These are phyloP conservation scores for Coleophoma cylindrospora DNA, from an alignment of 2,329 filamentous ascomycete species.

Conservation along the genomic window DNA sequence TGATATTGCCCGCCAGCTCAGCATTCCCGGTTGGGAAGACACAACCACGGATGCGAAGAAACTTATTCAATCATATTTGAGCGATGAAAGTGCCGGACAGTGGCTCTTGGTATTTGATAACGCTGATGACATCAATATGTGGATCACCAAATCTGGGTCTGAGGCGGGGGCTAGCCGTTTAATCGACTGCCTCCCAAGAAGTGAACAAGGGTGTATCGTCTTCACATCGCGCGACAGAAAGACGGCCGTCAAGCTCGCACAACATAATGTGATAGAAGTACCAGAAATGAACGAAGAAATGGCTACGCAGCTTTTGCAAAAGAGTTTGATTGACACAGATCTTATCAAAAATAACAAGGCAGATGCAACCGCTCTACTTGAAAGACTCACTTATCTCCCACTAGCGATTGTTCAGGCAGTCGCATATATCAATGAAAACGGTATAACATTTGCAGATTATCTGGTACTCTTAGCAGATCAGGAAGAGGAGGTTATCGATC, in stretches of 20 bases:
- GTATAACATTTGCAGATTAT: background rate
- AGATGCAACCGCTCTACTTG: background rate
- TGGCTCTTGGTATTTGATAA: constrained; percentile 32
- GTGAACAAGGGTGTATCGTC: background rate
- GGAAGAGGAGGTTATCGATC: constrained; percentile 1
- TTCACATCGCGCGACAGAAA: constrained; percentile 2
- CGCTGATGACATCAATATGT: constrained; percentile 21
- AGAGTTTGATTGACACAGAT: constrained; percentile 7
- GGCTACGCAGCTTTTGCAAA: background rate
- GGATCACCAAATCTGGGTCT: background rate
- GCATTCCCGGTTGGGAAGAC: background rate
- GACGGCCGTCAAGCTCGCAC: background rate
- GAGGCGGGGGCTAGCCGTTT: background rate
- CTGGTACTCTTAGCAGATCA: background rate
- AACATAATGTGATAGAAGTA: background rate
- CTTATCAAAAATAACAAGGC: background rate
- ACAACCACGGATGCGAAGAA: background rate
- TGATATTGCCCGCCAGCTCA: background rate
- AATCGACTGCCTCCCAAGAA: background rate
- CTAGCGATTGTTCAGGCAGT: constrained; percentile 3
- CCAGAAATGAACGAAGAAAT: background rate
- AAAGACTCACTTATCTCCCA: constrained; percentile 1
- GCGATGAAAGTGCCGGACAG: background rate
- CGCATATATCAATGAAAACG: constrained; percentile 1
- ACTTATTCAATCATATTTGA: background rate